Base-by-base conservation (phyloP, 2,329 filamentous ascomycete species). In the Phyllosticta citriasiana region DNA sequence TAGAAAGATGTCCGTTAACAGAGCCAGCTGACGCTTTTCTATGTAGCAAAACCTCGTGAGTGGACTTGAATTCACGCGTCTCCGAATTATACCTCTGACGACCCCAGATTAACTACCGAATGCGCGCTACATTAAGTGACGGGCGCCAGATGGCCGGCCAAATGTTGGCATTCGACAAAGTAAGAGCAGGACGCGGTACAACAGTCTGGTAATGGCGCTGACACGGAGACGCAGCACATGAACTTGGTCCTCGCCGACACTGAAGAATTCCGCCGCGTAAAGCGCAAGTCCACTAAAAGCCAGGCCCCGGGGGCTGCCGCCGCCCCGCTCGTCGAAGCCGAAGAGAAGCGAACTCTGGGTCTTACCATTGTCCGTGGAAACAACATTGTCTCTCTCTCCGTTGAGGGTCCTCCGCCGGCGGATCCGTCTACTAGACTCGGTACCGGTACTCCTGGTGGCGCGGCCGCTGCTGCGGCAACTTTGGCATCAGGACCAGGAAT, bases 151-250 rank as follows among this genome's bases (percentile, higher is more conserved):
- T 99, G 87, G 92, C 91, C 51, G 94, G 92, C 64, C 91, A 97
- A 77, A 96, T 99, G 90, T 84, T 99, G 68, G 94, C 94, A 60
- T 99, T 97, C 72, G 94, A 99, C 77, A 97, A 97, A 85, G 91
- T 93, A 77, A 66, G 61, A 30, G 14, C 52, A 26, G 30, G 19
- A 16, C 47, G 35, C 10, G 16, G 26, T 53, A 14, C 26, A 25
- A 53, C 52, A 14, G 14, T 56, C n/a, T 56, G 26, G n/a, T 22
- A 47, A 4, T 14, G 10, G n/a, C 10, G 58, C 47, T 60, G 14
- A 60, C 26, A 2, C n/a, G 1, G 14, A 12, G 22, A 72, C 59
- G 5, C 66, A 96, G 91, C 94, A 99, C 78, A 99, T 99, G 94
- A 99, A 99, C 76, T 85, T 99, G 66, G 94, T 99, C 64, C 88